Percentiles rank a stretch among this genome's conserved stretches.
phyloP scores from a whole-genome alignment of 768 basidiomycete genomes.

The Hirschioporus abietinus region DNA sequence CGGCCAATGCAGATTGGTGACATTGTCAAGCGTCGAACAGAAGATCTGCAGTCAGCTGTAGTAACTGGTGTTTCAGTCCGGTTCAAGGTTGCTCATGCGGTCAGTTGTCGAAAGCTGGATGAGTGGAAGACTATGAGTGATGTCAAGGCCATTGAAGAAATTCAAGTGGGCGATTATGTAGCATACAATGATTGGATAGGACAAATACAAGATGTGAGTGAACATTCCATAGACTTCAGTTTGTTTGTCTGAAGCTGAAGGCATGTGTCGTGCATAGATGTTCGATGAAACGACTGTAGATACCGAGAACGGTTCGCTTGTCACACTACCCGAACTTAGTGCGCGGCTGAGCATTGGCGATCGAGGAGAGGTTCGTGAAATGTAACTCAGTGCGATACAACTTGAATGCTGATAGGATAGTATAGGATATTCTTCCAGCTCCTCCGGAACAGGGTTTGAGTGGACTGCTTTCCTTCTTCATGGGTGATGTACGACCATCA shows the following conservation, averaged over 20 bases:
- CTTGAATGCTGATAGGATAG: background rate
- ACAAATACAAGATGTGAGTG: constrained; percentile 44
- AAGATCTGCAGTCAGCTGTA: constrained; percentile 72
- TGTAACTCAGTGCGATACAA: background rate
- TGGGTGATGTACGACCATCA: constrained; percentile 38
- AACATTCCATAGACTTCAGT: background rate
- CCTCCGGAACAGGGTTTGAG: constrained; percentile 36
- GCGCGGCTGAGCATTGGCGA: constrained; percentile 74
- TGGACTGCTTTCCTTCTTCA: constrained; percentile 40
- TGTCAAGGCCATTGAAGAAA: constrained; percentile 49
- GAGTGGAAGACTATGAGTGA: constrained; percentile 61
- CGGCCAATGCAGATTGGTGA: constrained; percentile 77
- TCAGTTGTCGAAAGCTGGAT: constrained; percentile 52
- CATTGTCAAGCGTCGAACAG: constrained; percentile 71
- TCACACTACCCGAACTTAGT: constrained; percentile 72
- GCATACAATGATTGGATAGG: constrained; percentile 84
- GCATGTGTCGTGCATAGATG: constrained; percentile 41
- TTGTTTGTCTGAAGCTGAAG: background rate
- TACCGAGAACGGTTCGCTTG: constrained; percentile 54
- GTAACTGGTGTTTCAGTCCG: constrained; percentile 58
- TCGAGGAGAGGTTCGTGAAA: constrained; percentile 54
- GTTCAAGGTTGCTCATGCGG: constrained; percentile 69
- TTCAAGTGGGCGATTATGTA: constrained; percentile 80
- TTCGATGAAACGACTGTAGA: constrained; percentile 81
- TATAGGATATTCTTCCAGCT: constrained; percentile 63